Evolutionary conservation across 2,329 filamentous ascomycete genomes (phyloP), one percentile per base, ranked within the genome.

Genomic region (Teratosphaeria destructans): DNA sequence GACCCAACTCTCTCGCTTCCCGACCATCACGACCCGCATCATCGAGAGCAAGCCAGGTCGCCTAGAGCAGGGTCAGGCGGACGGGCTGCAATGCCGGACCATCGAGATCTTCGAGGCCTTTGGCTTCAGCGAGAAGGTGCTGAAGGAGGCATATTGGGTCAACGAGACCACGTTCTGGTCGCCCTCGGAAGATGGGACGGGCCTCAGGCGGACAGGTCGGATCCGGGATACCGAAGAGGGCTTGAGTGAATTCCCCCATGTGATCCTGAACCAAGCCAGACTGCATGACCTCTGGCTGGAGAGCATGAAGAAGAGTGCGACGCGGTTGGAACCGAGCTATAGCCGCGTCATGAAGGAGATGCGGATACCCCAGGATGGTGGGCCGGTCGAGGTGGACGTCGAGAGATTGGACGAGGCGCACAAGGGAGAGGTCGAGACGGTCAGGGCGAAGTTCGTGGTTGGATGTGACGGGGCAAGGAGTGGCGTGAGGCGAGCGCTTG

Each of bases 51-150:
- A 70, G 55, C 66, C 65, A 26, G 69, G 67, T 5, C 65, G 66
- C 8, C 59, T 72, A 3, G 61, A 69, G 59, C 67, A 71, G 59
- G 71, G 72, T 27, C 78, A 80, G 63, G 78, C 78, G 1, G 79
- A 81, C 63, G 82, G 82, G 1, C 75, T 87, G 2, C 84, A 88
- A 72, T 82, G 81, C 63, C 82, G 86, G 1, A 88, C 84, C 0
- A 76, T 89, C 1, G 85, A 90, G 71, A 87, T 90, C n/a, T 82
- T 90, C 59, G 85, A 90, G 65, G 84, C 82, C 56, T 87, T 90
- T 64, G 86, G 83, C 0, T 82, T 90, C 60, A 84, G 77, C 2
- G 81, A 89, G 63, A 75, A 81, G 4, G 81, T 80, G 1, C 84
- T 83, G 81, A 84, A 84, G 55, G 86, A 89, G 65, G 79, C 82